Evolutionary conservation across 768 basidiomycete genomes (phyloP).

Genomic region (Flagelloscypha sp.): DNA sequence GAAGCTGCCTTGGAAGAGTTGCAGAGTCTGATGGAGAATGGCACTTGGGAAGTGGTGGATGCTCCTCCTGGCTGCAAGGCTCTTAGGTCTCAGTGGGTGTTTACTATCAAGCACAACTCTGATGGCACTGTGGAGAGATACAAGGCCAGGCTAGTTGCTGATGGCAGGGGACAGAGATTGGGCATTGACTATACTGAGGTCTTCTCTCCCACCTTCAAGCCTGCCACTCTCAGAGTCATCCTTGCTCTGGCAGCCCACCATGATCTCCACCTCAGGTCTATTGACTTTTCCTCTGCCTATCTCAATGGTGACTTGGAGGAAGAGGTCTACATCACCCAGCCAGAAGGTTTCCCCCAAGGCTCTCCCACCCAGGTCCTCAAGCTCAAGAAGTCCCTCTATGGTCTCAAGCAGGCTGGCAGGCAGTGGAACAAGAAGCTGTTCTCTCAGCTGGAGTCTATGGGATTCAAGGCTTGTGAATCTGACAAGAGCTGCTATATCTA

Average conservation of each 20-base stretch:
- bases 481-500: conserved; percentile 9
- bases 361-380: background rate
- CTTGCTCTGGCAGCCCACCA: conserved; percentile 15
- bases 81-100: conserved; percentile 20
- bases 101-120: conserved; percentile 18
- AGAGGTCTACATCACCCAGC: conserved; percentile 15
- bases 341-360: conserved; percentile 15
- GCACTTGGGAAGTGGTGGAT: conserved; percentile 12
- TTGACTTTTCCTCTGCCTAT: conserved; percentile 14
- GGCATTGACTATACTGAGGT: conserved; percentile 21
- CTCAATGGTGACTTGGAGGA: conserved; percentile 14
- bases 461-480: background rate
- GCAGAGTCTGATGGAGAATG: background rate
- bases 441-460: conserved; percentile 1
- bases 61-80: conserved; percentile 16
- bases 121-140: conserved; percentile 15
- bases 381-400: conserved; percentile 11
- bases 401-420: conserved; percentile 14
- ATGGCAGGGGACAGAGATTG: conserved; percentile 16
- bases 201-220: conserved; percentile 11
- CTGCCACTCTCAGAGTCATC: conserved; percentile 6
- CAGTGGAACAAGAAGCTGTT: conserved; percentile 14
- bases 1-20: conserved; percentile 12
- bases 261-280: conserved; percentile 11
- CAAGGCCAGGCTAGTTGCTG: conserved; percentile 24